Evolutionary conservation across 495 filamentous ascomycete genomes (phyloP).

Genomic region (Aspergillus avenaceus): DNA sequence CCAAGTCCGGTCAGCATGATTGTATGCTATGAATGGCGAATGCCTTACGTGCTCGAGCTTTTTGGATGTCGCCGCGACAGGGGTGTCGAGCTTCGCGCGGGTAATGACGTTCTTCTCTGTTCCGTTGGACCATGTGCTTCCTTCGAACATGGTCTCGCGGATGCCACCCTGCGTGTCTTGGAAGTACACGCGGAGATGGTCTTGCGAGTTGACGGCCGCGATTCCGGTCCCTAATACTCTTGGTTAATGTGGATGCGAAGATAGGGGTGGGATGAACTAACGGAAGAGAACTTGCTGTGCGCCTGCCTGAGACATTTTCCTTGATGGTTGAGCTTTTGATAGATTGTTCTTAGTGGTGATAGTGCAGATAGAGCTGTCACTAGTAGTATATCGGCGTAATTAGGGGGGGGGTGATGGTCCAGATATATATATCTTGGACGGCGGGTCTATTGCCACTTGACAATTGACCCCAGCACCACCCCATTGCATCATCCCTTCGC

Average conservation of each 20-base stretch:
- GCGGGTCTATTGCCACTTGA: too few relatives aligned
- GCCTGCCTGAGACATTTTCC: neutral
- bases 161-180: slow-evolving; percentile 11
- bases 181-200: slow-evolving; percentile 14
- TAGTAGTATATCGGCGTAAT: too few relatives aligned
- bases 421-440: too few relatives aligned
- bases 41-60: slow-evolving; percentile 4
- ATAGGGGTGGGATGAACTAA: neutral
- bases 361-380: too few relatives aligned
- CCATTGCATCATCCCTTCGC: too few relatives aligned
- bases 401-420: too few relatives aligned
- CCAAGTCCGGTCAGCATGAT: too few relatives aligned
- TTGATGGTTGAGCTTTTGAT: too few relatives aligned
- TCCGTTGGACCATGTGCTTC: slow-evolving; percentile 8
- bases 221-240: slow-evolving; percentile 11
- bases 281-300: neutral
- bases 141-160: slow-evolving; percentile 10
- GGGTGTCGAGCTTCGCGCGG: slow-evolving; percentile 6
- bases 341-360: too few relatives aligned
- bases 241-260: neutral
- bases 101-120: slow-evolving; percentile 10
- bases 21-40: neutral
- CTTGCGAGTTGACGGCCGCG: slow-evolving; percentile 10
- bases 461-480: too few relatives aligned
- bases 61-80: slow-evolving; percentile 8